Percentiles rank a stretch among this genome's conserved stretches.
These are phyloP conservation scores for Tricladium varicosporioides DNA, from an alignment of 2,329 filamentous ascomycete species.

Conservation along the genomic window DNA sequence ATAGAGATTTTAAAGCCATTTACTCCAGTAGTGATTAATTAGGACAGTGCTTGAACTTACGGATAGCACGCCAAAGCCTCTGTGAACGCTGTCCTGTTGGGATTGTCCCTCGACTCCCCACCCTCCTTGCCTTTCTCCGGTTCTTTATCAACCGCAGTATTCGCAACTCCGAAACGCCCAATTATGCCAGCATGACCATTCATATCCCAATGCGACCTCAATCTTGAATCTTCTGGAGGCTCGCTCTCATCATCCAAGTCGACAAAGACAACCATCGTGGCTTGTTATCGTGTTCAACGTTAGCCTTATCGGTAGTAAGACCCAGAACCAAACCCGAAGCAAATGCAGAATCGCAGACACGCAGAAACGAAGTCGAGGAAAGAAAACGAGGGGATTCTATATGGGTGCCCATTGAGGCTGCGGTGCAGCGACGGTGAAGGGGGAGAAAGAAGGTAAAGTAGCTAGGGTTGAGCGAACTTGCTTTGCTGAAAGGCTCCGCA, in stretches of 20 bases:
- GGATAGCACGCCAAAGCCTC: slow-evolving; percentile 66
- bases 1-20: no score
- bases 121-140: not conserved
- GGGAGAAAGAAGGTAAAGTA: not conserved
- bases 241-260: slow-evolving; percentile 34
- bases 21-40: no score
- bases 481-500: not conserved
- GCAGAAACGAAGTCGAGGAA: slow-evolving; percentile 18
- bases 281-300: slow-evolving; percentile 1
- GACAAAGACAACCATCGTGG: slow-evolving; percentile 33
- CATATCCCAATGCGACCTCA: slow-evolving; percentile 12
- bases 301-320: not conserved
- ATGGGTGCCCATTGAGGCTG: slow-evolving; percentile 30
- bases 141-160: slow-evolving; percentile 8
- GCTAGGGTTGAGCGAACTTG: not conserved
- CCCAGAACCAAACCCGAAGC: not conserved
- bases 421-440: slow-evolving; percentile 14
- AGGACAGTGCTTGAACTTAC: no score
- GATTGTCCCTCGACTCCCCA: slow-evolving; percentile 30
- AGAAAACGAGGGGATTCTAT: slow-evolving; percentile 19
- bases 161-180: slow-evolving; percentile 15
- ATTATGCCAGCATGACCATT: slow-evolving; percentile 10
- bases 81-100: slow-evolving; percentile 58
- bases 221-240: slow-evolving; percentile 24
- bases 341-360: not conserved